Evolutionary conservation across 345 rosid genomes (phyloP), one percentile per base, ranked within the genome.

Genomic region (Garcia nutans): DNA sequence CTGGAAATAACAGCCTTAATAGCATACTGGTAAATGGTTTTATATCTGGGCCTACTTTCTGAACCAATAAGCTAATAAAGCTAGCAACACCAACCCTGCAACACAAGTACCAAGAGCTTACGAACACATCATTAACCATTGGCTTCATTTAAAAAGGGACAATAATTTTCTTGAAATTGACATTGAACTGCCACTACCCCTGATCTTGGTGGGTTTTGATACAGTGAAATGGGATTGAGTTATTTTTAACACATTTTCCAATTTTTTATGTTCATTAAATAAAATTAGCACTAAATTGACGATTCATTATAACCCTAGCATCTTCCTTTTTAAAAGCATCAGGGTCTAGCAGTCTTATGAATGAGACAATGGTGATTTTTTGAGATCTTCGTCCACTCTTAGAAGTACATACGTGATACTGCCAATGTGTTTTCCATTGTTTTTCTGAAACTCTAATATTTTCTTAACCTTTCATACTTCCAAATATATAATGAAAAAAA

Each of bases 11-110:
- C 47, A 87, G 84, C 87, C 84, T 88, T 73, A 86, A 81, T 73
- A 91, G 85, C 86, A 79, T 89, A 87, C 80, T 89, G 67, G 93
- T 80, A 82, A 83, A 91, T 41, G 93, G 96, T 77, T 89, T 95
- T 77, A 91, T 87, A 81, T 91, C 93, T 31, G 73, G 73, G 72
- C 93, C 92, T 75, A 91, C 93, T 82, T 88, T 95, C 73, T 90
- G 97, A 84, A 91, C 87, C 82, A 95, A 84, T 74, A 93, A 78
- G 81, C 88, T 86, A 83, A 91, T 88, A 79, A 95, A 95, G 86
- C 82, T 90, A 77, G 99, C 97, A 75, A 95, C 92, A 77, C 99
- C 97, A 76, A 93, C 97, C 93, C 99, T 95, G 87, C 73, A 76
- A 63, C 79, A 58, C 37, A 60, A 52, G 15, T 42, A 19, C n/a